phyloP scores from a whole-genome alignment of 257 asterid species.

The Solanum sparsipilum region DNA sequence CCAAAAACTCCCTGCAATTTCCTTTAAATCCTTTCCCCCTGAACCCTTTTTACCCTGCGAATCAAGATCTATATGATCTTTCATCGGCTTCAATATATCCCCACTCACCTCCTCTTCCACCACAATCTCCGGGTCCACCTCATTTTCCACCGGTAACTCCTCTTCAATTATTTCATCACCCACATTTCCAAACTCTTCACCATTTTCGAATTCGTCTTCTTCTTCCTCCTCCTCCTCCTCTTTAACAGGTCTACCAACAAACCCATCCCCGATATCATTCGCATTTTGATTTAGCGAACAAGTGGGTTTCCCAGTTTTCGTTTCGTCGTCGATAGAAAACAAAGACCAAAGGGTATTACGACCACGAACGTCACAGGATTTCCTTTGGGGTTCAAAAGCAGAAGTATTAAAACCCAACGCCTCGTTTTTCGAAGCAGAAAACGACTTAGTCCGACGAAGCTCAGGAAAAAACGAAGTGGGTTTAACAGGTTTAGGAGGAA shows the following conservation, averaged over 20 bases:
- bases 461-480: slow-evolving; percentile 34
- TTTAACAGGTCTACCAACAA: slow-evolving; percentile 28
- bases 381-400: slow-evolving; percentile 53
- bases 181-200: slow-evolving; percentile 26
- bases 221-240: slow-evolving; percentile 30
- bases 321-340: slow-evolving; percentile 31
- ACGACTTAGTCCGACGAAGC: slow-evolving; percentile 52
- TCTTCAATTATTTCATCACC: slow-evolving; percentile 48
- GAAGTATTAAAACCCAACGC: slow-evolving; percentile 26
- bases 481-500: slow-evolving; percentile 26
- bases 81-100: slow-evolving; percentile 50
- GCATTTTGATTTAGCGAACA: slow-evolving; percentile 3
- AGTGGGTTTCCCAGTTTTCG: slow-evolving; percentile 5
- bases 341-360: slow-evolving; percentile 46
- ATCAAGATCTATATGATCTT: slow-evolving; percentile 70
- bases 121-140: slow-evolving; percentile 37
- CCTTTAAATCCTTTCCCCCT: slow-evolving; percentile 2
- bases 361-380: slow-evolving; percentile 60
- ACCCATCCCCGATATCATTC: neutral
- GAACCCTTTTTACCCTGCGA: slow-evolving; percentile 45
- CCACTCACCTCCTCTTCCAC: slow-evolving; percentile 35
- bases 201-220: slow-evolving; percentile 18
- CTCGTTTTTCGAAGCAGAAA: slow-evolving; percentile 58
- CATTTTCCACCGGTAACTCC: slow-evolving; percentile 11
- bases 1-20: slow-evolving; percentile 42